These are phyloP conservation scores for Exophiala bonariae DNA, from an alignment of 2,329 filamentous ascomycete genomes.

Conservation along the genomic window DNA sequence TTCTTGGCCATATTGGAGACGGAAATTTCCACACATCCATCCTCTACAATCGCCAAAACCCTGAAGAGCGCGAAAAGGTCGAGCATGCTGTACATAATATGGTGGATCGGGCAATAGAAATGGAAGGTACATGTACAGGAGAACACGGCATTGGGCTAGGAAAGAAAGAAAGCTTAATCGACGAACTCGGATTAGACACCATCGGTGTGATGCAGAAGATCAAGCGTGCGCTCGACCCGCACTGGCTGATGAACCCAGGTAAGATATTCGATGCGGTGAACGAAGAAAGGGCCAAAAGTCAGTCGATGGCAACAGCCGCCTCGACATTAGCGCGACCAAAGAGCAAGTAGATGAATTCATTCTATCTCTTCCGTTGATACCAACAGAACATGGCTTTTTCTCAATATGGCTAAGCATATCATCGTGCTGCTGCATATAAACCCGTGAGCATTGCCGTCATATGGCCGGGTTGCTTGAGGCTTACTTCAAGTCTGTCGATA, in stretches of 20 bases:
- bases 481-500: too few relatives aligned
- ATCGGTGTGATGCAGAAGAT: constrained; percentile 81
- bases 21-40: constrained; percentile 95
- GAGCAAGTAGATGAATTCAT: constrained; percentile 8
- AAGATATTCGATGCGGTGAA: constrained; percentile 76
- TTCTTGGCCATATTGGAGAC: constrained; percentile 87
- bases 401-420: too few relatives aligned
- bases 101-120: constrained; percentile 85
- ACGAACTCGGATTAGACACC: constrained; percentile 78
- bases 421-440: too few relatives aligned
- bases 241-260: constrained; percentile 88
- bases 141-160: constrained; percentile 85
- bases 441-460: too few relatives aligned
- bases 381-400: too few relatives aligned
- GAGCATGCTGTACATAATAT: constrained; percentile 84
- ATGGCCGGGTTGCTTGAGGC: too few relatives aligned
- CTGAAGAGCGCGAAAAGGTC: constrained; percentile 71
- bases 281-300: constrained; percentile 6
- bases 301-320: constrained; percentile 18
- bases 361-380: too few relatives aligned
- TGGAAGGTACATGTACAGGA: constrained; percentile 58
- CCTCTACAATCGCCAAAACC: constrained; percentile 74
- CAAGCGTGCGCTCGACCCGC: constrained; percentile 78
- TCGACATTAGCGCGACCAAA: constrained; percentile 18
- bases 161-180: constrained; percentile 76